Evolutionary conservation across 2,329 filamentous ascomycete genomes (phyloP).

Genomic region (Fusarium veterinarium): DNA sequence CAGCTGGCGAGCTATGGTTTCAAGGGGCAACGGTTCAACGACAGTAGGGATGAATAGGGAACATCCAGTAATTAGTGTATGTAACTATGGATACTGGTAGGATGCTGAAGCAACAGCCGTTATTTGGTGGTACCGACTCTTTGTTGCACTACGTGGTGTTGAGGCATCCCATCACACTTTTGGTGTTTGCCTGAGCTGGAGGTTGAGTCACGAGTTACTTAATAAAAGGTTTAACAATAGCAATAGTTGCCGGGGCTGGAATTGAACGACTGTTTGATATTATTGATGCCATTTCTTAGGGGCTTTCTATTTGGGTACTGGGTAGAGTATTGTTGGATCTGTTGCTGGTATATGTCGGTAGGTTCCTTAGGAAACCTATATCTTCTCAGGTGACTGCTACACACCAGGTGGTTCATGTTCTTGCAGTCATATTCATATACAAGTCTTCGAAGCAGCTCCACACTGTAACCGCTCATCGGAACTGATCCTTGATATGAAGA

Average conservation of each 20-base stretch:
- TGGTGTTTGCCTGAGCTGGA: constrained; percentile 29
- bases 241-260: not conserved
- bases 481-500: not conserved
- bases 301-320: not conserved
- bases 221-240: not conserved
- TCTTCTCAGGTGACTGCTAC: not conserved
- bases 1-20: constrained; percentile 20
- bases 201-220: not conserved
- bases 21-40: constrained; percentile 32
- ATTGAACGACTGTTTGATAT: not conserved
- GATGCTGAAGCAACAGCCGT: constrained; percentile 22
- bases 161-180: constrained; percentile 17
- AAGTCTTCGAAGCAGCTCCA: not conserved
- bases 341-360: not conserved
- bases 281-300: not conserved
- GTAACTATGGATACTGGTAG: not conserved
- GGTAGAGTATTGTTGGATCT: not conserved
- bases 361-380: not conserved
- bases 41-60: constrained; percentile 8
- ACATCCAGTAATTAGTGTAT: not conserved
- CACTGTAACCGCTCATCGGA: no score
- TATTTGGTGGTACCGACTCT: constrained; percentile 23
- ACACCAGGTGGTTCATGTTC: not conserved
- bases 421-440: not conserved
- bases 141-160: constrained; percentile 34